Percentiles rank a stretch among this genome's conserved stretches.
phyloP scores from a whole-genome alignment of 1,284 basidiomycete genomes.

The Melampsora americana region DNA sequence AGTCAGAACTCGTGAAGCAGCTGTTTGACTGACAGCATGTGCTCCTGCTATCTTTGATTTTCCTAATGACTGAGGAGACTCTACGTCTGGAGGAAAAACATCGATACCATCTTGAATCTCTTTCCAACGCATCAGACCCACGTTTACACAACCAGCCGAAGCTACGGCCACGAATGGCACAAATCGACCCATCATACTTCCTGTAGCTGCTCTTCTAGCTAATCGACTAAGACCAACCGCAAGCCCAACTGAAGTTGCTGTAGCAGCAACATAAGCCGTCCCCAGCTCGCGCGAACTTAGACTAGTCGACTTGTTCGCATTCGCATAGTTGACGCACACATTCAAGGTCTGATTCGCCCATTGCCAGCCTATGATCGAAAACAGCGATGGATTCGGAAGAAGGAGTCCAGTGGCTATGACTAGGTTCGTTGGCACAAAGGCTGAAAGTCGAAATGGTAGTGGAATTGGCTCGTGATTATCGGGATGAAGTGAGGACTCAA shows the following conservation, averaged over 20 bases:
- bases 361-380: slow-evolving; percentile 59
- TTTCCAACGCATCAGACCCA: slow-evolving; percentile 61
- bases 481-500: slow-evolving; percentile 56
- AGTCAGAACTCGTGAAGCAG: slow-evolving; percentile 58
- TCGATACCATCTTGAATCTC: slow-evolving; percentile 60
- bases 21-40: slow-evolving; percentile 59
- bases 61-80: slow-evolving; percentile 55
- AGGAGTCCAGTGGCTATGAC: slow-evolving; percentile 58
- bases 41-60: slow-evolving; percentile 57
- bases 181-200: slow-evolving; percentile 54
- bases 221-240: slow-evolving; percentile 58
- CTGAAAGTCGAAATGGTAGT: slow-evolving; percentile 59
- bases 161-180: slow-evolving; percentile 61
- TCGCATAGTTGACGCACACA: slow-evolving; percentile 51
- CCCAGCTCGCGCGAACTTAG: slow-evolving; percentile 49
- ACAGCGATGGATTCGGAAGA: slow-evolving; percentile 55
- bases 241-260: slow-evolving; percentile 58
- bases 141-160: slow-evolving; percentile 58
- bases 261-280: slow-evolving; percentile 59
- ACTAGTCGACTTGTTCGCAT: slow-evolving; percentile 48
- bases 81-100: slow-evolving; percentile 53
- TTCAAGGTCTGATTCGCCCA: slow-evolving; percentile 61
- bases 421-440: slow-evolving; percentile 61
- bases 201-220: slow-evolving; percentile 56
- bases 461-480: slow-evolving; percentile 58